These are phyloP conservation scores for Yamadazyma dendronema DNA, from an alignment of 1,139 yeast species.

Conservation along the genomic window DNA sequence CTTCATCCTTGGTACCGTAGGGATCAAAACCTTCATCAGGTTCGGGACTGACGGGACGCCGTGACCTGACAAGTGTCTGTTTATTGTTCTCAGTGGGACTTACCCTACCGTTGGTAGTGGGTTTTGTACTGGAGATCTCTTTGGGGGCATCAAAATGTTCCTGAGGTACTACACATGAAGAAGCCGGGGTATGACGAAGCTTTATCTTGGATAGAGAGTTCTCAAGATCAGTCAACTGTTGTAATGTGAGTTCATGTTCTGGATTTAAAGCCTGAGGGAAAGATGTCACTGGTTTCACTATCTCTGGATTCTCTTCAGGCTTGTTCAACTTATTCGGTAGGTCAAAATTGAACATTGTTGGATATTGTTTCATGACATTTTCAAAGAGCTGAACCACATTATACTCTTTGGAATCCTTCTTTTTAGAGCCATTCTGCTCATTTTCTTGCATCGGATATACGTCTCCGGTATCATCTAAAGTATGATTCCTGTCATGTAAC, in stretches of 20 bases:
- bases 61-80: too few species aligned
- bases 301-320: not conserved
- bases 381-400: not conserved
- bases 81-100: too few species aligned
- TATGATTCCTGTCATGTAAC: constrained; percentile 20
- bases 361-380: not conserved
- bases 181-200: not conserved
- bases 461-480: constrained; percentile 17
- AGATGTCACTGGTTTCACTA: not conserved
- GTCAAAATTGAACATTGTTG: not conserved
- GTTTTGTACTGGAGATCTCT: too few species aligned
- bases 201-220: not conserved
- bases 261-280: not conserved
- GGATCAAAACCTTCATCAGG: constrained; percentile 32
- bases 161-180: too few species aligned
- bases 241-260: not conserved
- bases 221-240: not conserved
- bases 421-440: not conserved
- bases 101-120: too few species aligned
- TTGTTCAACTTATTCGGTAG: not conserved
- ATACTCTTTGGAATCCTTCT: not conserved
- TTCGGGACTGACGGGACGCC: not conserved
- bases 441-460: not conserved
- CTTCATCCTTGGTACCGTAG: constrained; percentile 43
- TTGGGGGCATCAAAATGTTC: too few species aligned